Percentiles rank a stretch among this genome's conserved stretches.
These are phyloP conservation scores for Globisporangium echinulatum DNA, from an alignment of 352 stramenopile species.

Conservation along the genomic window DNA sequence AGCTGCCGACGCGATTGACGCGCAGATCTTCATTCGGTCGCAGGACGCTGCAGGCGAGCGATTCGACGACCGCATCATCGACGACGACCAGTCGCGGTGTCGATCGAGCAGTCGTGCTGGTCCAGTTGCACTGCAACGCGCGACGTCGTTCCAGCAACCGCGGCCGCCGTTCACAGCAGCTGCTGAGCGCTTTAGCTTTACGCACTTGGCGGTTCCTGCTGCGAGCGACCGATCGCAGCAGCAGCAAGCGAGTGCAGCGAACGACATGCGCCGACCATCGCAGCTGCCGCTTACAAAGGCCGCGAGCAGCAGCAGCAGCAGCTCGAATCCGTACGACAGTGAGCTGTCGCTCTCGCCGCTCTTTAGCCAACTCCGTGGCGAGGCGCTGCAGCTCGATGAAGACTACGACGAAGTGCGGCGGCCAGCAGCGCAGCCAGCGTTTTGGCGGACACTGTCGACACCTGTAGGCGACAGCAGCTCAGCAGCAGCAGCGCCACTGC, in stretches of 20 bases:
- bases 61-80: conserved; percentile 9
- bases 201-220: neutral
- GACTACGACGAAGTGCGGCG: conserved; percentile 9
- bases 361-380: conserved; percentile 8
- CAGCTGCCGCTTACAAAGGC: conserved; percentile 4
- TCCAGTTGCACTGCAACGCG: neutral
- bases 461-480: conserved; percentile 15
- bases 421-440: conserved; percentile 13
- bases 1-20: conserved; percentile 25
- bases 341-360: conserved; percentile 16
- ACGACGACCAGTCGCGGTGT: conserved; percentile 6
- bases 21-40: conserved; percentile 40
- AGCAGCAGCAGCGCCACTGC: neutral
- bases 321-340: conserved; percentile 10
- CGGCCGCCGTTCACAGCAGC: neutral
- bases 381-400: conserved; percentile 14
- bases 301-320: conserved; percentile 8
- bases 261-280: conserved; percentile 8
- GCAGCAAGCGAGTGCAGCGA: neutral
- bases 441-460: conserved; percentile 40
- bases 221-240: neutral
- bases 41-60: conserved; percentile 27
- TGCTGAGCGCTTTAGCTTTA: neutral
- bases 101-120: neutral
- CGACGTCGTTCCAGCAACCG: conserved; percentile 3